Evolutionary conservation across 2,329 filamentous ascomycete genomes (phyloP).

Genomic region (Huntiella decipiens): DNA sequence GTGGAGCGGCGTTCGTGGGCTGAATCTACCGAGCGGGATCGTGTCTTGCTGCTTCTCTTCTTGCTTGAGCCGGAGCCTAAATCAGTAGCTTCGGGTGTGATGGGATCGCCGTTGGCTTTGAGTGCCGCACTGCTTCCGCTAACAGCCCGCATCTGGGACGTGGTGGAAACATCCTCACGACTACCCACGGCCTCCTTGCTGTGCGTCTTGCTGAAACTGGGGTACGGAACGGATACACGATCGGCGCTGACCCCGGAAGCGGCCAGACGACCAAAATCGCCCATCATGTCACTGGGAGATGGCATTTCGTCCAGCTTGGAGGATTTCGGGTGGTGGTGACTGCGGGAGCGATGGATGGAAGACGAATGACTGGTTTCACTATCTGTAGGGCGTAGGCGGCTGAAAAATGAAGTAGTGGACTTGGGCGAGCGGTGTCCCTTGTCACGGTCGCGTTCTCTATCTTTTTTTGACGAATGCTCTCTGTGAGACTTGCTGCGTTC

Average conservation of each 20-base stretch:
- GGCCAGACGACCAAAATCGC: slow-evolving; percentile 5
- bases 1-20: slow-evolving; percentile 21
- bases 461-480: slow-evolving; percentile 18
- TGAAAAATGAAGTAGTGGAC: slow-evolving; percentile 15
- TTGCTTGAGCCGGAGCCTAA: slow-evolving; percentile 23
- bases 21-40: slow-evolving; percentile 29
- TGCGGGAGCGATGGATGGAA: slow-evolving; percentile 8
- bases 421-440: slow-evolving; percentile 23
- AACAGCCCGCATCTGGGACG: slow-evolving; percentile 15
- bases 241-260: slow-evolving; percentile 19
- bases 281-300: slow-evolving; percentile 7
- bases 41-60: slow-evolving; percentile 13
- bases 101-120: slow-evolving; percentile 22
- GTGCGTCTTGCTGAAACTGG: slow-evolving; percentile 72
- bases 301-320: slow-evolving; percentile 15
- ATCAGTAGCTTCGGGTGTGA: slow-evolving; percentile 57
- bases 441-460: slow-evolving; percentile 19
- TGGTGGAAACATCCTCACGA: slow-evolving; percentile 28
- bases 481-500: slow-evolving; percentile 16
- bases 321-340: slow-evolving; percentile 19
- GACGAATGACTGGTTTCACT: slow-evolving; percentile 21
- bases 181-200: slow-evolving; percentile 69
- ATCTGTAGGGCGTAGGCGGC: slow-evolving; percentile 21
- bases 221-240: slow-evolving; percentile 48
- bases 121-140: slow-evolving; percentile 6